These are phyloP conservation scores for Colletotrichum sp. DNA, from an alignment of 2,329 filamentous ascomycete genomes.

Conservation along the genomic window DNA sequence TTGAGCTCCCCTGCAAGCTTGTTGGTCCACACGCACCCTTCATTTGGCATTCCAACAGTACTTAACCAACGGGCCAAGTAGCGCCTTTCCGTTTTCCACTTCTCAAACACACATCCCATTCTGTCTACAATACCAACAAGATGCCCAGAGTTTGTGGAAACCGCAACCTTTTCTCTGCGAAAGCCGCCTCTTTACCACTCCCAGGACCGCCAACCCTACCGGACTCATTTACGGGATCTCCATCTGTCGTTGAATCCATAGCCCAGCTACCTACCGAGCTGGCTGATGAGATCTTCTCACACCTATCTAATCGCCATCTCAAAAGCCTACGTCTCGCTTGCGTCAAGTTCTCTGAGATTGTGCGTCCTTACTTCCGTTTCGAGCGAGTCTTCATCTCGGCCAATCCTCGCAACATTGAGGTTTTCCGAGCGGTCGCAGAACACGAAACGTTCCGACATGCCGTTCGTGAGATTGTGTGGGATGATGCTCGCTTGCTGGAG, in stretches of 20 bases:
- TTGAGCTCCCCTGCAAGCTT: neutral
- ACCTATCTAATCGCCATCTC: neutral
- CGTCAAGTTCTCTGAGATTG: neutral
- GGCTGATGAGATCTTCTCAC: neutral
- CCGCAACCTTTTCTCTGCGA: neutral
- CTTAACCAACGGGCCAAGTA: neutral
- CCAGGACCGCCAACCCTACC: neutral
- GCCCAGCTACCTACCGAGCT: neutral
- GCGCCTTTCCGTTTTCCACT: neutral
- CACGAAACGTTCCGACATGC: conserved; percentile 33
- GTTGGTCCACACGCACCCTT: neutral
- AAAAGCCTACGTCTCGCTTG: neutral
- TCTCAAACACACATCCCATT: neutral
- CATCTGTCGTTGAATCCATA: neutral
- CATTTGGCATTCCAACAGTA: neutral
- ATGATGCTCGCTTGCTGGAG: conserved; percentile 28
- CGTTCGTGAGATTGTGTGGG: conserved; percentile 44
- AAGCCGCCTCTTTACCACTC: neutral
- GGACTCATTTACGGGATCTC: neutral
- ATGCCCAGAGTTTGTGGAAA: neutral
- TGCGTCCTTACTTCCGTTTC: neutral
- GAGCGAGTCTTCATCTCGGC: conserved; percentile 43
- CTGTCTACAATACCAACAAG: neutral
- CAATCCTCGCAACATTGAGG: conserved; percentile 40
- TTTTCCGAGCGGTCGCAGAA: conserved; percentile 38